phyloP scores from a whole-genome alignment of 768 basidiomycete species.

The Amanita brunnescens region DNA sequence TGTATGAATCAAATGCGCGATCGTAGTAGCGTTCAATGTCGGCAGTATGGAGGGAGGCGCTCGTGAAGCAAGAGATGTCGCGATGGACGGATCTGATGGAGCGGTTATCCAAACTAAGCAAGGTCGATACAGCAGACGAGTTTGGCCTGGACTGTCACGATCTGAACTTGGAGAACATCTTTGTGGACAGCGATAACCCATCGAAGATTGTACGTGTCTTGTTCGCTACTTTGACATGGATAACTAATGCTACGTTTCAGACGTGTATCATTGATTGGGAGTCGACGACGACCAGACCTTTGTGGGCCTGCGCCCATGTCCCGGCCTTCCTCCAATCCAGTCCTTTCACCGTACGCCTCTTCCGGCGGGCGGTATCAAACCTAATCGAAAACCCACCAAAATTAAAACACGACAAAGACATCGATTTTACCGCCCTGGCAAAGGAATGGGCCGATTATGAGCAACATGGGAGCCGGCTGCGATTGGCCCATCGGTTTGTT shows the following conservation, averaged over 20 bases:
- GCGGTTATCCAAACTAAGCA: conserved; percentile 27
- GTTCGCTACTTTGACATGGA: background rate
- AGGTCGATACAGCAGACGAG: conserved; percentile 37
- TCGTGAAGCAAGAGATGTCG: conserved; percentile 60
- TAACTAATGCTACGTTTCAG: conserved; percentile 28
- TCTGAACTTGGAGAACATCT: conserved; percentile 76
- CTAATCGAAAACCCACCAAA: conserved; percentile 27
- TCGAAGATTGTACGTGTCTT: conserved; percentile 56
- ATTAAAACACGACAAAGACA: conserved; percentile 3
- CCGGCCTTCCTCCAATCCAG: conserved; percentile 75
- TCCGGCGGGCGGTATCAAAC: conserved; percentile 53
- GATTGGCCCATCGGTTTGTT: conserved; percentile 70
- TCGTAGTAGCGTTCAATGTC: too few species aligned
- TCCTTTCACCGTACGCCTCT: conserved; percentile 63
- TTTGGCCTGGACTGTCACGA: conserved; percentile 84
- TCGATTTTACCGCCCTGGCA: conserved; percentile 36
- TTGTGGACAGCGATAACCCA: conserved; percentile 63
- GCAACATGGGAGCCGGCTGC: conserved; percentile 50
- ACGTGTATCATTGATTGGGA: conserved; percentile 89
- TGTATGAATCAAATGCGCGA: too few species aligned
- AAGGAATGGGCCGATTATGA: conserved; percentile 73
- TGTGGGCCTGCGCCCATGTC: conserved; percentile 80
- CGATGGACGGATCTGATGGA: conserved; percentile 68
- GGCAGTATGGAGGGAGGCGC: conserved; percentile 53
- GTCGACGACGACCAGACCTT: conserved; percentile 78